Base-by-base conservation (phyloP, 768 basidiomycete genomes). In the Mycena polygramma region DNA sequence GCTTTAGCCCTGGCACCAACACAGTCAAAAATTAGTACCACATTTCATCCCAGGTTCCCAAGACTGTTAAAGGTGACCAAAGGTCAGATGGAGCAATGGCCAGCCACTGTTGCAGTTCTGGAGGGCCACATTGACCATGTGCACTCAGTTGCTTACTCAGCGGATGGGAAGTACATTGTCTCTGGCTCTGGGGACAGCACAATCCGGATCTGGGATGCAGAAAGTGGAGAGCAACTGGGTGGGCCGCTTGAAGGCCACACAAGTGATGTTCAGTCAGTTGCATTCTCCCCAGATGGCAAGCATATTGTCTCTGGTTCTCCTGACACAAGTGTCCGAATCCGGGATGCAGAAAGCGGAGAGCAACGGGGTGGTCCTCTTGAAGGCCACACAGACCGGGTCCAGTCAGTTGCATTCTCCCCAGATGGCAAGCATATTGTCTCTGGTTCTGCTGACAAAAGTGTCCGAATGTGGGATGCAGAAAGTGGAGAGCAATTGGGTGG, bases 271-370 rank as follows among this genome's bases (percentile, higher is more conserved):
- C 14, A 6, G 5, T 61, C 59, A 2, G 46, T 61, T 11, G 59
- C 46, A 8, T 61, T 61, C 14, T 61, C 46, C 9, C 59, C 59
- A 0, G 59, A 61, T 37, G 59, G 59, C 46, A n/a, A 5, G 9
- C 10, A 8, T 4, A 19, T 58, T 10, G 57, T 20, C 5, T 58
- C 57, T 20, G 57, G 41, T 8, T 43, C 41, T 19, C 17, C 20
- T 19, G 54, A 55, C 36, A n/a, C 4, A 10, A 55, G 36, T n/a
- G 6, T 55, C 26, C 22, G 55, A 4, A 5, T 57, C 14, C 39
- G 55, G 57, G 43, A 59, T 59, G 43, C 24, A 2, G 43, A 46
- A 7, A 46, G 24, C 4, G 43, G 43, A 10, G 36, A 55, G 17
- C 5, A 6, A 3, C 4, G 5, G 1, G 8, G 17, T 10, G 7